phyloP scores from a whole-genome alignment of 2,329 filamentous ascomycete genomes.

The Phyllosticta citrichinensis region DNA sequence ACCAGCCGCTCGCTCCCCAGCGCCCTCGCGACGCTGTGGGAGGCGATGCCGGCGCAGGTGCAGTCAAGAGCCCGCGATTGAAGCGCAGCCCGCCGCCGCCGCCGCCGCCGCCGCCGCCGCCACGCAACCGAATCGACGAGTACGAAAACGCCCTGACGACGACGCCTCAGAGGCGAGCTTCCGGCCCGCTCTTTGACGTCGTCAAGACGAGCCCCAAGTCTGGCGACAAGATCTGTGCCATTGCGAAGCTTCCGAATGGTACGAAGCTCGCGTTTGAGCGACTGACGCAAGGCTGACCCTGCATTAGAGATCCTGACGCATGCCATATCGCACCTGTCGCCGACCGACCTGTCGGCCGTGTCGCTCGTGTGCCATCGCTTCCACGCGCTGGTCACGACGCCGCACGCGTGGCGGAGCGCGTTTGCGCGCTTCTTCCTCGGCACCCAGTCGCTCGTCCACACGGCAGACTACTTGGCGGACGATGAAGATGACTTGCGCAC shows the following conservation, averaged over 20 bases:
- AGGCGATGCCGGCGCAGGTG: slow-evolving; percentile 13
- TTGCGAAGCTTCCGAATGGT: slow-evolving; percentile 73
- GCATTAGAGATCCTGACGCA: slow-evolving; percentile 78
- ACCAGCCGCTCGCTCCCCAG: slow-evolving; percentile 35
- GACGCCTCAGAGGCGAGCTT: slow-evolving; percentile 27
- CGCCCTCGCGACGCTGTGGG: slow-evolving; percentile 17
- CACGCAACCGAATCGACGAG: slow-evolving; percentile 42
- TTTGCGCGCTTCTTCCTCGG: slow-evolving; percentile 87
- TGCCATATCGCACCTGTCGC: slow-evolving; percentile 79
- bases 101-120: slow-evolving; percentile 21
- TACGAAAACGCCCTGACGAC: slow-evolving; percentile 42
- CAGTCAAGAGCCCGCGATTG: slow-evolving; percentile 21
- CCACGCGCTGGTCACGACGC: slow-evolving; percentile 75
- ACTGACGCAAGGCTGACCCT: slow-evolving; percentile 13
- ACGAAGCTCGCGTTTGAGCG: slow-evolving; percentile 18
- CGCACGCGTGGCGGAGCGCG: slow-evolving; percentile 87
- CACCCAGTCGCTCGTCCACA: slow-evolving; percentile 45
- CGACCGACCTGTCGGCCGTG: slow-evolving; percentile 70
- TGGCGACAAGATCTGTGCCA: slow-evolving; percentile 36
- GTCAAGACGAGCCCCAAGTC: slow-evolving; percentile 37
- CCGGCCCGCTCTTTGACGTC: slow-evolving; percentile 43
- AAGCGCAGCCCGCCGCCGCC: slow-evolving; percentile 20
- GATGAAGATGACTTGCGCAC: slow-evolving; percentile 45
- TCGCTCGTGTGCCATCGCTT: slow-evolving; percentile 83
- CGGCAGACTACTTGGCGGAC: slow-evolving; percentile 34